Evolutionary conservation across 192 early-diverging fungal genomes (phyloP), one percentile per base, ranked within the genome.

Genomic region (Linnemannia elongata): DNA sequence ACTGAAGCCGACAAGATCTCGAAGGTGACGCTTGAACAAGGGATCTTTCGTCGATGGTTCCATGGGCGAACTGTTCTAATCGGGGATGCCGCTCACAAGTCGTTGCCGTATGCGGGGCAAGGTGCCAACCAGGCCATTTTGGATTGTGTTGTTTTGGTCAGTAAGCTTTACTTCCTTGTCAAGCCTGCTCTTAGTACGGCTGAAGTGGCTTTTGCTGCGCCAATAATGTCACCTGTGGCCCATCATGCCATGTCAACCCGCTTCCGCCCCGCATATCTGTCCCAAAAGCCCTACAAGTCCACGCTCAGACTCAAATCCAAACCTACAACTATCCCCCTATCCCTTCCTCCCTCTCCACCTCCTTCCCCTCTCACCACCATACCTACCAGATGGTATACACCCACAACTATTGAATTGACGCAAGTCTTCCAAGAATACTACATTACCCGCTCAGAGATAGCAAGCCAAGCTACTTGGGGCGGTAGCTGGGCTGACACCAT

Each of bases 51-150:
- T 30, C 81, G 75, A 7, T 82, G 81, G 81, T 76, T 72, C 38
- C 75, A 82, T 71, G 44, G 75, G 8, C 74, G 81, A 6, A 76
- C 55, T 27, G 81, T 82, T 44, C n/a, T 75, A 2, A 33, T 81
- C 35, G 80, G 80, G 2, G 80, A 81, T 44, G 80, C 80, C 9
- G 63, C 66, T 27, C 81, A 82, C 47, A 76, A 82, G 75, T 60
- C 52, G 1, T 76, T 76, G 38, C 75, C 75, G 3, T 66, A 76
- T 44, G 75, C 55, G 36, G 75, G 75, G 1, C 75, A 76, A 13
- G 75, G 75, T 3, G 75, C 75, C 55, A 76, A 66, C n/a, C 75
- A 76, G 54, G 75, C 75, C 7, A 76, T 76, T 36, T 41, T 76
- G 3, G 75, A 76, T 66, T 42, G 75, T 39, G 39, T 76, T 22